Base-by-base conservation (phyloP, 352 stramenopile genomes). In the Phytophthora tentaculata region DNA sequence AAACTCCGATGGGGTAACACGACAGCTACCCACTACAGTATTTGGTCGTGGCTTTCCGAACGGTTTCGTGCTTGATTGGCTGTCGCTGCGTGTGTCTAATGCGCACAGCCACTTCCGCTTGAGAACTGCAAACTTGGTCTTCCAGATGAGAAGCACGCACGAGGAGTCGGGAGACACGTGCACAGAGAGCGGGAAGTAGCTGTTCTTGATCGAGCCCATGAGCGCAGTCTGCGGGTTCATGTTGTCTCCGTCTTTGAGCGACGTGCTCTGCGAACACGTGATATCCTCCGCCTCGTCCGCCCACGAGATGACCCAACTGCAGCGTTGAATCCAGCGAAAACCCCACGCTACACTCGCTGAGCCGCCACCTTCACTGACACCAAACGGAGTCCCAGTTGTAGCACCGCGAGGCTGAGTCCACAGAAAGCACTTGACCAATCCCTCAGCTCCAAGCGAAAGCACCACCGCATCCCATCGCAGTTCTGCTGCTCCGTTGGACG, bases 231-330 rank as follows among this genome's bases (percentile, higher is more conserved):
- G 83, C 12, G 84, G 83, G 67, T 91, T 90, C 83, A 96, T 91
- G 55, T 96, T 89, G 71, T 94, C 86, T 5, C 82, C 84, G 39
- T 91, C 81, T 43, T 88, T 91, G 24, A 93, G 69, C 10, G 83
- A 94, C 9, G 82, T 93, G 51, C 82, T 94, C 45, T 96, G 85
- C 0, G 87, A 94, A 32, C 88, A 96, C 14, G 86, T 94, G 48
- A 96, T 92, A 54, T 96, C 88, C 8, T 91, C 73, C 1, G 86
- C 73, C n/a, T 94, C 83, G 53, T 91, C 83, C 0, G 88, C 86
- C 88, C 88, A 96, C 49, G 88, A 94, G 14, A 96, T 79, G 3
- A 96, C 80, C 88, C 88, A 96, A 35, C 84, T 92, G 37, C 76
- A 92, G n/a, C 91, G 74, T 61, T 92, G 83, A 2, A 87, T 54